Evolutionary conservation across 306 rosid species (phyloP).

Genomic region (Castanea mollissima): DNA sequence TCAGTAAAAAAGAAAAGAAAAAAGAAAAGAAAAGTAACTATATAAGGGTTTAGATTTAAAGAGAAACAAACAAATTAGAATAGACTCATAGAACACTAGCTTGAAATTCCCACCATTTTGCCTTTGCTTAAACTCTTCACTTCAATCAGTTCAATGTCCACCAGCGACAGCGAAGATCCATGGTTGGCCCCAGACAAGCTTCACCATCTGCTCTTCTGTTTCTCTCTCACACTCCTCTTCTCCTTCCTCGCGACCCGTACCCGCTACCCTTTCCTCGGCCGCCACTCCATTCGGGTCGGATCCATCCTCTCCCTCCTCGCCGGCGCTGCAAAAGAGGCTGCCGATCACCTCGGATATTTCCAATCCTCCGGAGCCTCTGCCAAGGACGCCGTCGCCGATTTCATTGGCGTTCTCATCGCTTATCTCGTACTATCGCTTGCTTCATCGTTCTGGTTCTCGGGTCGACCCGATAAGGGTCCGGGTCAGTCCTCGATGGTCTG

Average conservation of each 20-base stretch:
- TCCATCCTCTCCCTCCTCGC: slow-evolving; percentile 55
- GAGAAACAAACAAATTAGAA: no score
- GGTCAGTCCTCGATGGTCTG: slow-evolving; percentile 45
- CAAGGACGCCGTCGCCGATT: slow-evolving; percentile 62
- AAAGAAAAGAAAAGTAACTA: no score
- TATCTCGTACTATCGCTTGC: slow-evolving; percentile 34
- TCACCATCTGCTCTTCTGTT: slow-evolving; percentile 55
- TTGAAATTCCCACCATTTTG: neutral
- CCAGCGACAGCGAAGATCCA: slow-evolving; percentile 28
- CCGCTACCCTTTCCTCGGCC: slow-evolving; percentile 54
- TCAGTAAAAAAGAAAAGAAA: no score
- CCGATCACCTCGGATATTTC: slow-evolving; percentile 74
- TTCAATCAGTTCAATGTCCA: no score
- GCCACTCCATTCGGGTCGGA: slow-evolving; percentile 45
- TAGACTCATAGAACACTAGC: no score
- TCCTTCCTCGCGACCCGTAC: slow-evolving; percentile 39
- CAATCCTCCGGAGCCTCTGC: slow-evolving; percentile 69
- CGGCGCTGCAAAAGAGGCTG: slow-evolving; percentile 83
- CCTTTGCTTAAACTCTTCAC: neutral
- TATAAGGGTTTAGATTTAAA: no score
- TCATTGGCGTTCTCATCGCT: slow-evolving; percentile 59
- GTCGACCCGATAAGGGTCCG: slow-evolving; percentile 14
- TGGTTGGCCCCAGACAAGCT: slow-evolving; percentile 69
- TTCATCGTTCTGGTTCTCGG: neutral
- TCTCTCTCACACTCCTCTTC: slow-evolving; percentile 52